These are phyloP conservation scores for Rhizopogon vulgaris DNA, from an alignment of 768 basidiomycete species.

Conservation along the genomic window DNA sequence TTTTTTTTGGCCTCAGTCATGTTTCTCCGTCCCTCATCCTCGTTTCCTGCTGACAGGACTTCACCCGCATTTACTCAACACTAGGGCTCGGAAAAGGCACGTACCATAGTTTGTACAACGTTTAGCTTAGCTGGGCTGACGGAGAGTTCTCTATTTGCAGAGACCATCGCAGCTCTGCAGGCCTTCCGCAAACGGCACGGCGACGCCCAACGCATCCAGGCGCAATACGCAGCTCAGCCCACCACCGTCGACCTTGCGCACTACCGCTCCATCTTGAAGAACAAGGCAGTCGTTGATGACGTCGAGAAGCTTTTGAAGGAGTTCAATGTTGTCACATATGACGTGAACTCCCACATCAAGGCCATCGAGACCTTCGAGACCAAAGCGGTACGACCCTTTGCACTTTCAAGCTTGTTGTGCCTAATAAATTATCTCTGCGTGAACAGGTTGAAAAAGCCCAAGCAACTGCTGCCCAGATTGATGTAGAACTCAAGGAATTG, in stretches of 20 bases:
- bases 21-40: slow-evolving; percentile 1
- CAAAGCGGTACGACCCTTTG: slow-evolving; percentile 70
- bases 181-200: slow-evolving; percentile 94
- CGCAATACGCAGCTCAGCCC: slow-evolving; percentile 59
- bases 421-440: not conserved
- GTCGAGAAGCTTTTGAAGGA: slow-evolving; percentile 82
- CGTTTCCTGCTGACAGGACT: slow-evolving; percentile 49
- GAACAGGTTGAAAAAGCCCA: slow-evolving; percentile 78
- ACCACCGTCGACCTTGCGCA: slow-evolving; percentile 85
- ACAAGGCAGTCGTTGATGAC: slow-evolving; percentile 86
- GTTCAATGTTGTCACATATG: slow-evolving; percentile 95
- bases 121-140: not conserved
- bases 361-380: slow-evolving; percentile 95
- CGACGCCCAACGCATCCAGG: slow-evolving; percentile 75
- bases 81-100: slow-evolving; percentile 85
- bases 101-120: slow-evolving; percentile 10
- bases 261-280: slow-evolving; percentile 90
- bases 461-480: slow-evolving; percentile 86
- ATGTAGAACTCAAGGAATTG: slow-evolving; percentile 84
- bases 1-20: slow-evolving; percentile 3
- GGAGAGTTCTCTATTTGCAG: slow-evolving; percentile 30
- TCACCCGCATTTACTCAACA: slow-evolving; percentile 74
- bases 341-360: slow-evolving; percentile 82
- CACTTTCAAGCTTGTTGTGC: slow-evolving; percentile 6
- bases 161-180: slow-evolving; percentile 85